phyloP scores from a whole-genome alignment of 495 filamentous ascomycete genomes.

The Chlorociboria aeruginascens region DNA sequence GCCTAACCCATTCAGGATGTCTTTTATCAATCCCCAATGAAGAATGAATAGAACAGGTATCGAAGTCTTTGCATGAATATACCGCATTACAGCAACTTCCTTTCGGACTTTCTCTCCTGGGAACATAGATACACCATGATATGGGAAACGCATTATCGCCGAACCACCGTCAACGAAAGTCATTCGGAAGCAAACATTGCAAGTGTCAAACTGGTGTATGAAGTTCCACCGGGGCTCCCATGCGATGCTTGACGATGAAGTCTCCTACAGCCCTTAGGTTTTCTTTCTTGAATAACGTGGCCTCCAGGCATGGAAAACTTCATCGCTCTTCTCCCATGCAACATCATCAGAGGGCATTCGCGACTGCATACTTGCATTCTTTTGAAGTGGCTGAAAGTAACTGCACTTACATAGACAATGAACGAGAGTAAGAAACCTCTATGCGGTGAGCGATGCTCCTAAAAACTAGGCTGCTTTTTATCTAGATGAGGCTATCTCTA shows the following conservation, averaged over 20 bases:
- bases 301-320: background rate
- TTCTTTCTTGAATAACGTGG: background rate
- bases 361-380: background rate
- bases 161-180: background rate
- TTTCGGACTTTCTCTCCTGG: slow-evolving; percentile 21
- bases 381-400: too few relatives aligned
- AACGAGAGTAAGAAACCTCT: too few relatives aligned
- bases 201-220: background rate
- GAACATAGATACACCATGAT: slow-evolving; percentile 19
- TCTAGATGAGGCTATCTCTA: too few relatives aligned
- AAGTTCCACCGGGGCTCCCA: background rate
- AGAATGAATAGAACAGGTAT: slow-evolving; percentile 1
- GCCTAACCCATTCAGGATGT: background rate
- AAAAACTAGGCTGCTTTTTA: too few relatives aligned
- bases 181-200: background rate
- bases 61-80: background rate
- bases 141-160: slow-evolving; percentile 12
- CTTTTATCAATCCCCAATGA: background rate
- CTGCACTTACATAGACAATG: too few relatives aligned
- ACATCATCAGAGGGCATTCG: background rate
- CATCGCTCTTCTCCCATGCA: background rate
- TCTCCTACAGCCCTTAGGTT: background rate
- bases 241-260: background rate
- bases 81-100: slow-evolving; percentile 1
- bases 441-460: too few relatives aligned